Evolutionary conservation across 2,329 filamentous ascomycete genomes (phyloP).

Genomic region (Epicoccum nigrum): DNA sequence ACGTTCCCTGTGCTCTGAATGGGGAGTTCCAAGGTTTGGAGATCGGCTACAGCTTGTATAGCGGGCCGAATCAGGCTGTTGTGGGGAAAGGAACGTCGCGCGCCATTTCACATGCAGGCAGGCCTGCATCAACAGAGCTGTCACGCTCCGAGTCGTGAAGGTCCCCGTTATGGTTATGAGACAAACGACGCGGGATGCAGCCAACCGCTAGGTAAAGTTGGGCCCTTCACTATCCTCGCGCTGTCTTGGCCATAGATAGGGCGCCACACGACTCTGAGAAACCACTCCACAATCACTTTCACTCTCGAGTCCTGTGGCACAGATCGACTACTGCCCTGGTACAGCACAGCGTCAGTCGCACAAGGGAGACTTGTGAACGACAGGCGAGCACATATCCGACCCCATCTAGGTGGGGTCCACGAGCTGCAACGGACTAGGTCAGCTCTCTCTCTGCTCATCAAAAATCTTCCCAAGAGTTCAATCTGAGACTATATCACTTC

Average conservation of each 20-base stretch:
- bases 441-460: no score
- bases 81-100: constrained; percentile 10
- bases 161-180: constrained; percentile 14
- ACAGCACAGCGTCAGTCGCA: background rate
- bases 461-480: no score
- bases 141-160: constrained; percentile 13
- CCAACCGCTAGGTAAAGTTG: constrained; percentile 14
- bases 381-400: constrained; percentile 1
- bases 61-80: constrained; percentile 14
- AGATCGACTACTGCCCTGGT: background rate
- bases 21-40: constrained; percentile 16
- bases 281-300: constrained; percentile 5
- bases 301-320: constrained; percentile 1
- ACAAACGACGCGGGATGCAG: constrained; percentile 17
- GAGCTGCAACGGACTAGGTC: no score
- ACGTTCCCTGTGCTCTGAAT: constrained; percentile 13
- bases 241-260: constrained; percentile 17
- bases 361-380: constrained; percentile 1
- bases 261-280: constrained; percentile 13
- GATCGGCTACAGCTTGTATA: constrained; percentile 9
- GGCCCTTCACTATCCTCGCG: constrained; percentile 12
- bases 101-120: constrained; percentile 17
- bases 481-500: no score
- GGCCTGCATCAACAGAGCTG: constrained; percentile 8
- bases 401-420: no score